phyloP scores from a whole-genome alignment of 164 flowering plant genomes.

The Macadamia tetraphylla region DNA sequence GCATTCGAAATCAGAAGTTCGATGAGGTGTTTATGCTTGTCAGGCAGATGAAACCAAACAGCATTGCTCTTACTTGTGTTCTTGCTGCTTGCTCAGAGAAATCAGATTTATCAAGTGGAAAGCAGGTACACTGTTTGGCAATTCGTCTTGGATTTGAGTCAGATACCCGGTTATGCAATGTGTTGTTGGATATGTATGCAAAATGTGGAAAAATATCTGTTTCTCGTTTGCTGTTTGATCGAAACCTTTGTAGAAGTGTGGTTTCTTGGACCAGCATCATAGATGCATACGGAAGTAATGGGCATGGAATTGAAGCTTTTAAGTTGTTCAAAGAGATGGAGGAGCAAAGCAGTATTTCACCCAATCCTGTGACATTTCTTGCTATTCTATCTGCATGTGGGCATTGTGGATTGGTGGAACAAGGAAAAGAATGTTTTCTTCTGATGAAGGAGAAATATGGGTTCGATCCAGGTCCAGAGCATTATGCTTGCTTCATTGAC shows the following conservation, averaged over 20 bases:
- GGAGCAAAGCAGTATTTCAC: constrained; percentile 2
- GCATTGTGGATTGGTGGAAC: constrained; percentile 46
- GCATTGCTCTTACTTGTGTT: constrained; percentile 37
- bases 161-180: constrained; percentile 46
- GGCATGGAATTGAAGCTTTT: constrained; percentile 33
- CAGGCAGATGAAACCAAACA: constrained; percentile 36
- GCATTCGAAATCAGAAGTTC: constrained; percentile 31
- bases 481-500: constrained; percentile 51
- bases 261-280: constrained; percentile 55
- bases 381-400: constrained; percentile 55
- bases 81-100: constrained; percentile 50
- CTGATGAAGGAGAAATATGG: constrained; percentile 27
- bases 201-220: constrained; percentile 38
- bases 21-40: constrained; percentile 32
- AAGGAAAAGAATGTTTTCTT: constrained; percentile 33
- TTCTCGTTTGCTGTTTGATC: constrained; percentile 32
- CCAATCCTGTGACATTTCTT: constrained; percentile 47
- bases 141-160: constrained; percentile 30
- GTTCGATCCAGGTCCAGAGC: constrained; percentile 38
- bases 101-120: constrained; percentile 38
- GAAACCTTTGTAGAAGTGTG: constrained; percentile 24
- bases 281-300: constrained; percentile 43
- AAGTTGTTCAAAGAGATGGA: too few species aligned
- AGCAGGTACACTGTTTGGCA: constrained; percentile 43
- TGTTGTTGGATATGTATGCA: constrained; percentile 25